Evolutionary conservation across 208 protist species (phyloP).

Genomic region (Leishmania mexicana): DNA sequence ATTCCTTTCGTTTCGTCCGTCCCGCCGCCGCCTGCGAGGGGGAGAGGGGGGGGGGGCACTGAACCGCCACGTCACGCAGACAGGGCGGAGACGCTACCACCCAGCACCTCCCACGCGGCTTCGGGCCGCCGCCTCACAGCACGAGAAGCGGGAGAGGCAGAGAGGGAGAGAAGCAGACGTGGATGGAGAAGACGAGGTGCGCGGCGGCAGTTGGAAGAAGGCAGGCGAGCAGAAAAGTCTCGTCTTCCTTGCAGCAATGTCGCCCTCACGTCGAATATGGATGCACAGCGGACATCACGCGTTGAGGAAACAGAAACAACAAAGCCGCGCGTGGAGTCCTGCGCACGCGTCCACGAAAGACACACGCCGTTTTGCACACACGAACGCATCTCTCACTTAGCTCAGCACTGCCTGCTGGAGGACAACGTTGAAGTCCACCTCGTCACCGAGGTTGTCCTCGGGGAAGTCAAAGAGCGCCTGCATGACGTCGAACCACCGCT

Average conservation of each 20-base stretch:
- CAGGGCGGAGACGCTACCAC: neutral
- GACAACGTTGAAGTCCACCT: slow-evolving; percentile 38
- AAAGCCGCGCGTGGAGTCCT: neutral
- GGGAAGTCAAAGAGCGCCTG: slow-evolving; percentile 77
- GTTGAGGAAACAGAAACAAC: neutral
- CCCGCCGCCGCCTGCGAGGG: no score
- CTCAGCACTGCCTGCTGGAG: slow-evolving; percentile 43
- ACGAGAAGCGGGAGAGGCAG: neutral
- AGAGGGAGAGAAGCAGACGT: neutral
- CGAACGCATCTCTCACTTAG: neutral
- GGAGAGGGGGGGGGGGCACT: no score
- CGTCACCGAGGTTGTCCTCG: slow-evolving; percentile 48
- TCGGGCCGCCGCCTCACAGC: neutral
- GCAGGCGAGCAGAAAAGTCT: neutral
- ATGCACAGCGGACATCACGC: neutral
- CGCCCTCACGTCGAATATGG: neutral
- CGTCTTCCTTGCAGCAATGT: neutral
- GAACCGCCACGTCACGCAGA: no score
- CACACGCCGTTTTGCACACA: neutral
- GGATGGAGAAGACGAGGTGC: neutral
- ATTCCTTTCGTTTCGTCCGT: neutral
- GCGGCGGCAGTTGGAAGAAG: neutral
- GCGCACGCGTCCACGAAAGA: neutral
- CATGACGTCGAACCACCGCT: slow-evolving; percentile 68
- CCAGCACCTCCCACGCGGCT: neutral